Conservation (phyloP, 2,329 filamentous ascomycete species). For the Rosellinia necatrix region DNA sequence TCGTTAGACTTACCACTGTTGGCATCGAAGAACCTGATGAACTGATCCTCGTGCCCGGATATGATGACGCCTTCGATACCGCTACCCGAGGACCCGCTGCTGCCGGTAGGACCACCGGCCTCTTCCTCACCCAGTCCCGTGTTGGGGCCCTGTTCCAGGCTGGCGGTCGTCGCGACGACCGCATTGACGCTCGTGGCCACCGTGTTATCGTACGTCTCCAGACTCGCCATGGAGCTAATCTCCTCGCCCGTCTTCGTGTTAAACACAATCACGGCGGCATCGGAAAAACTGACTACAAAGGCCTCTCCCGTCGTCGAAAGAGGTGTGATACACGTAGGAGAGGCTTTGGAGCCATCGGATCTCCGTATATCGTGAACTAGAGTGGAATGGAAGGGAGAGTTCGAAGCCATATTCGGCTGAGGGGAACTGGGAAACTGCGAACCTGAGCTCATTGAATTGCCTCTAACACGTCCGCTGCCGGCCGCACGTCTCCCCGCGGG, state of each 20-base stretch:
- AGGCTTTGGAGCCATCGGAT: constrained; percentile 66
- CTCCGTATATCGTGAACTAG: constrained; percentile 85
- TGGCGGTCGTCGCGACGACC: constrained; percentile 83
- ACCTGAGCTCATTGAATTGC: constrained; percentile 92
- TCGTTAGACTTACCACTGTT: constrained; percentile 80
- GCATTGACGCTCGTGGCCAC: constrained; percentile 81
- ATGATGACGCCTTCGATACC: constrained; percentile 93
- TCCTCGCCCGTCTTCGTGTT: constrained; percentile 92
- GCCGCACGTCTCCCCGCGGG: constrained; percentile 59
- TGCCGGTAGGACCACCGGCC: constrained; percentile 76
- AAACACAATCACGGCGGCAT: constrained; percentile 88
- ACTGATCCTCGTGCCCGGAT: constrained; percentile 94
- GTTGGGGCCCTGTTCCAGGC: constrained; percentile 72
- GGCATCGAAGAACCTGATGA: constrained; percentile 96
- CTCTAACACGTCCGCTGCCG: constrained; percentile 74
- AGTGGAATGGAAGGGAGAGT: constrained; percentile 84
- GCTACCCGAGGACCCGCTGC: constrained; percentile 67
- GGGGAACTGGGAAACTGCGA: constrained; percentile 90
- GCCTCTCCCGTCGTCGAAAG: constrained; percentile 83
- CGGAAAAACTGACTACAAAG: constrained; percentile 91
- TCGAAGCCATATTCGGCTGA: constrained; percentile 83
- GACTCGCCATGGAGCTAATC: constrained; percentile 87
- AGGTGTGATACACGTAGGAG: constrained; percentile 90
- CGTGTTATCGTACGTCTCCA: constrained; percentile 91
- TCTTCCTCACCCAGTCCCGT: constrained; percentile 73